Base-by-base conservation (phyloP, 2,329 filamentous ascomycete species). In the Curvularia verruculosa region DNA sequence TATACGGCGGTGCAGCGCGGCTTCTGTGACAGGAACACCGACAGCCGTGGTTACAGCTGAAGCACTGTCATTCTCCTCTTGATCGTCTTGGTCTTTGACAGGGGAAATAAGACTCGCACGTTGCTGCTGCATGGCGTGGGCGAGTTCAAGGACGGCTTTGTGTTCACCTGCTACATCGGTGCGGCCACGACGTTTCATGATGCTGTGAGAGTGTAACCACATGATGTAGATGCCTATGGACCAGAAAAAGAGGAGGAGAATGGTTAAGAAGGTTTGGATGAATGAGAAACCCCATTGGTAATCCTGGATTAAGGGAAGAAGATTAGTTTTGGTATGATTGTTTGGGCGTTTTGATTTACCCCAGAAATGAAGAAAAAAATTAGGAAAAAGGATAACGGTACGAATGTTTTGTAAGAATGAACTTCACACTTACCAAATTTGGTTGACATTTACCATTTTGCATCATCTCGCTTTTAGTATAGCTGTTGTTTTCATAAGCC, bases 211-310 rank as follows among this genome's bases (percentile, higher is more conserved):
- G 18, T 51, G 41, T 6, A 62, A 23, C 56, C 60, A 69, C 55
- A 71, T 58, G 23, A 31, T 41, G n/a, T 55, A 55, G 2, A 60
- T 63, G 3, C 67, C 67, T 0, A 56, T 21, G 9, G 55, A 60
- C 67, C 66, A 71, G 3, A 67, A 13, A 0, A 67, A 4, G 5
- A 64, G 44, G 9, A 65, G 12, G 1, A 65, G 13, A 8, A 61
- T 18, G 49, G 62, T 59, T 23, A 61, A 36, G 54, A 59, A 61
- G 0, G 69, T 52, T 26, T 70, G 63, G 3, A 67, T 50, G 40
- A 61, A 69, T 0, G 67, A 68, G 46, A 70, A 71, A 0, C 67
- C 68, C 66, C 68, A 71, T 37, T 62, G 53, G 31, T 69, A 71
- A 2, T 43, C 59, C 60, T 60, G 9, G 28, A 29, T n/a, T n/a